Evolutionary conservation across 2,329 filamentous ascomycete genomes (phyloP).

Genomic region (Cytospora piceicola): DNA sequence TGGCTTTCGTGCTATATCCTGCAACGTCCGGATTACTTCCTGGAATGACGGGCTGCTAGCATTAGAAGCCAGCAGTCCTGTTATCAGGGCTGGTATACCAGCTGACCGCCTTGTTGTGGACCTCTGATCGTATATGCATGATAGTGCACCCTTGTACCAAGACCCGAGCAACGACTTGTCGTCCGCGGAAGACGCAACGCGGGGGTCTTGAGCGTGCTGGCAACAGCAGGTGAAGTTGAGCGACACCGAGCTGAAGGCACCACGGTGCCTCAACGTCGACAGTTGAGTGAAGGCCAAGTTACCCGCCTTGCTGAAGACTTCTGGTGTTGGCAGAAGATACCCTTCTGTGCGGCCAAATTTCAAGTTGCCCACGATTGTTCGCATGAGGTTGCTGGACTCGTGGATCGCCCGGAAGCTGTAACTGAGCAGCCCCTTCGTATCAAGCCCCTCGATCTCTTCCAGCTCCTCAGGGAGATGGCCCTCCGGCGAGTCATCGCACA

Average conservation of each 20-base stretch:
- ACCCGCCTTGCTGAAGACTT: conserved; percentile 69
- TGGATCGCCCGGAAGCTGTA: conserved; percentile 96
- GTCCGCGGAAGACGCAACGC: conserved; percentile 39
- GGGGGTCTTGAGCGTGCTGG: conserved; percentile 57
- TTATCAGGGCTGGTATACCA: conserved; percentile 85
- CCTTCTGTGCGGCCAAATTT: conserved; percentile 50
- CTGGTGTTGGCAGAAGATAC: conserved; percentile 51
- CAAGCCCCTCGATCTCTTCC: conserved; percentile 71
- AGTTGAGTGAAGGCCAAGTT: conserved; percentile 80
- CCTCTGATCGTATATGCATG: conserved; percentile 73
- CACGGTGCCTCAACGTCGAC: conserved; percentile 81
- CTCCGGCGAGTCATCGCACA: conserved; percentile 95
- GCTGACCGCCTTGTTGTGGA: conserved; percentile 90
- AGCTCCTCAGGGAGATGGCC: conserved; percentile 79
- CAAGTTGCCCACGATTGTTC: conserved; percentile 60
- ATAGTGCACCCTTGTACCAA: conserved; percentile 76
- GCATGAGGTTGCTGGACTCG: conserved; percentile 81
- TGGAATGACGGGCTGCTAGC: conserved; percentile 63
- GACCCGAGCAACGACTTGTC: conserved; percentile 56
- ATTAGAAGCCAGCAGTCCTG: conserved; percentile 75
- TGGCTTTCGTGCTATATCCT: conserved; percentile 59
- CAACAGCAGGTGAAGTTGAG: conserved; percentile 86
- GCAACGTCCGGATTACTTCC: conserved; percentile 65
- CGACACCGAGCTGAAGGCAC: conserved; percentile 91
- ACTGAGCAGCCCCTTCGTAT: conserved; percentile 87